Evolutionary conservation across 305 asterid genomes (phyloP).

Genomic region (Rubia peregrina): DNA sequence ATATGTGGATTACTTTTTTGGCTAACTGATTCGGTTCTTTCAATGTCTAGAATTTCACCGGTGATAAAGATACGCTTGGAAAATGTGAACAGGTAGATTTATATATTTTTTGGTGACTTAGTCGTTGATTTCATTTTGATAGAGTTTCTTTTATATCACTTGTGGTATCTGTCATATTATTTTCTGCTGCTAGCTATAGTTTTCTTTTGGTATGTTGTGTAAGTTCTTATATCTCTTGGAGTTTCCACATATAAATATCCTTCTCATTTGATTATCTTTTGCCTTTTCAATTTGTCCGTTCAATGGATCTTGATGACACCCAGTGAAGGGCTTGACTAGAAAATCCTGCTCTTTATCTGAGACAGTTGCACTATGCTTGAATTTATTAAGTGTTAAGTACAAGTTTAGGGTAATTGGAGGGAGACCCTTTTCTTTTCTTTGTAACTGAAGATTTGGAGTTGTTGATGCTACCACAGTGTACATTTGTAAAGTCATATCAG

Average conservation of each 20-base stretch:
- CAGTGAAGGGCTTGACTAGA: not conserved
- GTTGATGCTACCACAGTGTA: not conserved
- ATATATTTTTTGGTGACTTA: not conserved
- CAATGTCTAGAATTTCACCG: slow-evolving; percentile 59
- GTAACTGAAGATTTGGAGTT: not conserved
- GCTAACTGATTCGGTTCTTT: slow-evolving; percentile 21
- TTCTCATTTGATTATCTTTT: not conserved
- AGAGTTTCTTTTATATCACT: not conserved
- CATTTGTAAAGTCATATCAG: not conserved
- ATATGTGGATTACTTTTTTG: not conserved
- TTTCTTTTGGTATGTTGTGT: not conserved
- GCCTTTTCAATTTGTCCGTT: not conserved
- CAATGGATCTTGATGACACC: not conserved
- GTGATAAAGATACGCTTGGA: slow-evolving; percentile 83
- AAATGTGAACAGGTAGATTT: slow-evolving; percentile 90
- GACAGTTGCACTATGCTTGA: not conserved
- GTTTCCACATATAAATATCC: not conserved
- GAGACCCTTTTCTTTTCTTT: not conserved
- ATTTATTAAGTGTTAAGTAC: not conserved
- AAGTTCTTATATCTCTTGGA: not conserved
- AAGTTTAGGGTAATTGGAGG: not conserved
- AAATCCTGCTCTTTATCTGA: not conserved
- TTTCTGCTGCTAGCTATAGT: not conserved
- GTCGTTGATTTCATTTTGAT: not conserved
- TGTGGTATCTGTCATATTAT: not conserved